Base-by-base conservation (phyloP, 768 basidiomycete genomes). In the Lactarius sp. region DNA sequence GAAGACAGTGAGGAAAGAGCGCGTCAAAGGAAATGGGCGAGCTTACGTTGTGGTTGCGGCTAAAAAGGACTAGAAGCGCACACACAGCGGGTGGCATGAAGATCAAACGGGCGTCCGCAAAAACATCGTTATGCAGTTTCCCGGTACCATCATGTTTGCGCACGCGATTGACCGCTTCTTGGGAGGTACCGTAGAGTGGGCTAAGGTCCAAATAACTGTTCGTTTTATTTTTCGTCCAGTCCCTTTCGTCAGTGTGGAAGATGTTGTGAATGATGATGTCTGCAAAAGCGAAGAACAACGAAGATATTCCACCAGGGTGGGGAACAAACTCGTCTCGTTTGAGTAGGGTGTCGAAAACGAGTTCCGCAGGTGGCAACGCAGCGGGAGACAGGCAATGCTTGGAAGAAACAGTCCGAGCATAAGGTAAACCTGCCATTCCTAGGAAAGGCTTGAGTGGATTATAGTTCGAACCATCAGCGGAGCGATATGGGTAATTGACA, bases 191-290 rank as follows among this genome's bases (percentile, higher is more conserved):
- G 66, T 93, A 93, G 8, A 93, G 71, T 7, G 88, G 80, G 69
- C 85, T 85, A 47, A 93, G 71, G 70, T 93, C 91, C 16, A 93
- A 77, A 73, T 93, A 93, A 68, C 85, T 86, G 71, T 84, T 86
- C 0, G 84, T 74, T 49, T 82, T 74, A 69, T 93, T 93, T 60
- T 83, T 78, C 1, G 77, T 77, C 71, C 75, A 77, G 70, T 85
- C 78, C 3, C 22, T 39, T 20, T 70, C 74, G 63, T 80, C 73
- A 10, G 83, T 85, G 66, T 86, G 76, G 77, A 93, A 93, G 66
- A 87, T 79, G 71, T 76, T 79, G 73, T 92, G 90, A 68, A 88
- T 90, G 62, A 92, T 77, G 61, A 91, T 74, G 69, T 90, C 81
- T 13, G 90, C 90, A 69, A 92, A 90, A 0, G 89, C 86, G 68